Evolutionary conservation across 1,139 yeast species (phyloP).

Genomic region (Sugiyamaella grinbergsii): DNA sequence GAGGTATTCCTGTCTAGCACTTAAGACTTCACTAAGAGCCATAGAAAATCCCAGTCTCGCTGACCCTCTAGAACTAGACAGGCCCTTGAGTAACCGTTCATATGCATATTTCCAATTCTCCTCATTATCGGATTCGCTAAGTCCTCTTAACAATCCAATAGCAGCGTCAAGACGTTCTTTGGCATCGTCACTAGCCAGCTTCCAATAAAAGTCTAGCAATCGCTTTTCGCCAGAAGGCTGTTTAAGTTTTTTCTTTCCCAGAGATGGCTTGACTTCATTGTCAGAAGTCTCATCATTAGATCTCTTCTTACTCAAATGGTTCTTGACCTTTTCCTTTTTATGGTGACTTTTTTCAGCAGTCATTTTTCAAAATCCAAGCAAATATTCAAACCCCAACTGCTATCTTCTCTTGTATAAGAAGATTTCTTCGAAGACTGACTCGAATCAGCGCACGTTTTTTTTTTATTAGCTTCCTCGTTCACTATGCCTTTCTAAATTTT

Average conservation of each 20-base stretch:
- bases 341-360: conserved; percentile 6
- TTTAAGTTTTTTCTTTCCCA: conserved; percentile 6
- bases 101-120: conserved; percentile 83
- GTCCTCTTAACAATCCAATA: conserved; percentile 60
- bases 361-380: neutral
- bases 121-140: conserved; percentile 47
- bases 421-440: too few relatives aligned
- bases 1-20: conserved; percentile 46
- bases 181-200: conserved; percentile 74
- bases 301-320: conserved; percentile 2
- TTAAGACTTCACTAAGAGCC: conserved; percentile 75
- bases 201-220: conserved; percentile 66
- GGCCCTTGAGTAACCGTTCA: conserved; percentile 74
- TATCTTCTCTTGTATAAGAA: neutral
- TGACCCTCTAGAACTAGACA: conserved; percentile 77
- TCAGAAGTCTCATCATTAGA: conserved; percentile 5
- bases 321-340: conserved; percentile 6
- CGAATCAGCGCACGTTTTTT: too few relatives aligned
- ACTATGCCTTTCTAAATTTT: conserved; percentile 1
- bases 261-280: neutral
- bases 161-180: conserved; percentile 76
- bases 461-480: neutral
- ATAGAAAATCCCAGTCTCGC: conserved; percentile 88
- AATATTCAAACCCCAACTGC: neutral
- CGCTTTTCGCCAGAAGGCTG: conserved; percentile 1